Evolutionary conservation across 495 filamentous ascomycete genomes (phyloP).

Genomic region (Penicillium flavigenum): DNA sequence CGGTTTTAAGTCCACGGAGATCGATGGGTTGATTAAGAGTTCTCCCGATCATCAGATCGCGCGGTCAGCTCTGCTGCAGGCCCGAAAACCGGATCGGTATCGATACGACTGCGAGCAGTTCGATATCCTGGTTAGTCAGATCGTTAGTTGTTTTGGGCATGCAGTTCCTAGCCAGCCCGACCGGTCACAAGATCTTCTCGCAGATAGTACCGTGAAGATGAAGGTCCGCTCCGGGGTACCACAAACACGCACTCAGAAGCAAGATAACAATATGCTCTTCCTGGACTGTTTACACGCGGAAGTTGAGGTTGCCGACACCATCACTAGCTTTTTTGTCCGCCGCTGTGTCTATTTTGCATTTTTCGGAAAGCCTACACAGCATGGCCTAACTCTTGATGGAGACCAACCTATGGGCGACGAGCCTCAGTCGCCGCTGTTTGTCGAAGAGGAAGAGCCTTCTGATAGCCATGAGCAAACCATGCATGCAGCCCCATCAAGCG

Average conservation of each 20-base stretch:
- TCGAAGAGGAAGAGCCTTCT: too few species aligned
- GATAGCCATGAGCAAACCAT: too few species aligned
- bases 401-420: too few species aligned
- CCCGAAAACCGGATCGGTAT: constrained; percentile 31
- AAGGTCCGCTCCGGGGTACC: constrained; percentile 23
- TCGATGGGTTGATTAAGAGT: constrained; percentile 21
- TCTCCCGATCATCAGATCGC: constrained; percentile 35
- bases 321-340: constrained; percentile 34
- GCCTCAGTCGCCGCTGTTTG: too few species aligned
- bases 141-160: constrained; percentile 22
- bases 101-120: constrained; percentile 26
- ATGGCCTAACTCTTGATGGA: too few species aligned
- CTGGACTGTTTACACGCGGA: constrained; percentile 28
- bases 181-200: constrained; percentile 6
- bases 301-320: constrained; percentile 15
- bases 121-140: constrained; percentile 21
- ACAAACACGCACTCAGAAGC: constrained; percentile 16
- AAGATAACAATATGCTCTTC: constrained; percentile 30
- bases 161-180: constrained; percentile 18
- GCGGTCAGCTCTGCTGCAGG: constrained; percentile 29
- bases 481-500: too few species aligned
- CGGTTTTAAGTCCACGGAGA: constrained; percentile 29
- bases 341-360: constrained; percentile 37
- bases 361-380: constrained; percentile 26
- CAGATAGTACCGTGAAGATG: constrained; percentile 15